A percentile compares a stretch with the other conserved stretches of the same genome.
These are phyloP conservation scores for Heliamphora pulchella DNA, from an alignment of 179 eudicot genomes.

Conservation along the genomic window DNA sequence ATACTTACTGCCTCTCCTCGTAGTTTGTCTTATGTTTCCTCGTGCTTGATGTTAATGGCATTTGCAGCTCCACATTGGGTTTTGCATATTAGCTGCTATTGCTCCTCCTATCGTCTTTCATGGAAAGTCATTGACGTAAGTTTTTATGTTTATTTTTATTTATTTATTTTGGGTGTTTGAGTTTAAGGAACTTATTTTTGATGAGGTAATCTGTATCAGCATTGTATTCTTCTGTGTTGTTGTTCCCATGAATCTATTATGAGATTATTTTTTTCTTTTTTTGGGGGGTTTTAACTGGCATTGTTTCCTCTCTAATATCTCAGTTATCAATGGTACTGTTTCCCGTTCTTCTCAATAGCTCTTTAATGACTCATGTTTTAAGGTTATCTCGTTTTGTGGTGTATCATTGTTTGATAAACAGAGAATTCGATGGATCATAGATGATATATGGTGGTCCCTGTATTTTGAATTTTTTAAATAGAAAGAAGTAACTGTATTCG, in stretches of 20 bases:
- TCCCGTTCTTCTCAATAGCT: neutral
- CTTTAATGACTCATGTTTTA: neutral
- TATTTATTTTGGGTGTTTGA: neutral
- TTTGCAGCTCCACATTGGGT: slow-evolving; percentile 78
- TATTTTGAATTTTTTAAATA: neutral
- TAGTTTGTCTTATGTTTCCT: slow-evolving; percentile 4
- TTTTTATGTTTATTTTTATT: neutral
- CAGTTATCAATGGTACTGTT: neutral
- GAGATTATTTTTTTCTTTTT: too few relatives aligned
- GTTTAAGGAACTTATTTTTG: neutral
- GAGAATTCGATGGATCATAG: neutral
- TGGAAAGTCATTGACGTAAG: slow-evolving; percentile 92
- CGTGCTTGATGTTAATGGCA: slow-evolving; percentile 14
- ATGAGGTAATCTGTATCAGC: neutral
- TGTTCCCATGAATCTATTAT: neutral
- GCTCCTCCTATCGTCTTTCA: slow-evolving; percentile 94
- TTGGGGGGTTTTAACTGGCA: neutral
- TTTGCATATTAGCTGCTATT: slow-evolving; percentile 90
- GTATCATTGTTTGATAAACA: neutral
- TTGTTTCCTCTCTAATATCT: neutral
- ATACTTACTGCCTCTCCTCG: neutral
- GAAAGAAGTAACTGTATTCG: neutral
- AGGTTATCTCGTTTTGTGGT: neutral
- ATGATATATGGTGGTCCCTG: neutral
- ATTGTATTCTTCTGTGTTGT: neutral